Conservation (phyloP, 345 rosid species). For the Lenwebbia sp. region DNA sequence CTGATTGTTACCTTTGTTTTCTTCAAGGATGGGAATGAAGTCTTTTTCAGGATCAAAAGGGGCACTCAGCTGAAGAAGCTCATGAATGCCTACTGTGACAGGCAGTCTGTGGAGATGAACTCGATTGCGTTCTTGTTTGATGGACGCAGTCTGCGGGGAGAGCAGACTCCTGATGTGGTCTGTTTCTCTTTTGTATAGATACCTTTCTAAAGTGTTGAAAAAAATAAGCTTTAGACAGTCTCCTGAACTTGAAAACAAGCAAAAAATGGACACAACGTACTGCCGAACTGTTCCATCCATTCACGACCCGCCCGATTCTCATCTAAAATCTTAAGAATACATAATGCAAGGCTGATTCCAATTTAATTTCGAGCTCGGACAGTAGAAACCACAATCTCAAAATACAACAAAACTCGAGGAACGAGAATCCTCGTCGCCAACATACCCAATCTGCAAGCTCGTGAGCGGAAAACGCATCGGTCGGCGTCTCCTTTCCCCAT, state of each 20-base stretch:
- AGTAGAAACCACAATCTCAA: neutral
- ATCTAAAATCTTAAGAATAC: neutral
- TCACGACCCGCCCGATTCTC: neutral
- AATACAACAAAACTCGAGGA: neutral
- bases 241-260: neutral
- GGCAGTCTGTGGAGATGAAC: constrained; percentile 68
- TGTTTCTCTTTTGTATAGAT: neutral
- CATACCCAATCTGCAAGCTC: constrained; percentile 78
- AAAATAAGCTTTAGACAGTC: neutral
- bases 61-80: constrained; percentile 82
- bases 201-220: neutral
- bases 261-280: neutral
- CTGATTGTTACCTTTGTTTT: neutral
- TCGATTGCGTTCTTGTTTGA: constrained; percentile 80
- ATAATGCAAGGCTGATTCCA: neutral
- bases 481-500: constrained; percentile 44
- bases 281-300: neutral
- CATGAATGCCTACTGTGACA: constrained; percentile 84
- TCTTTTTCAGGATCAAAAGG: constrained; percentile 79
- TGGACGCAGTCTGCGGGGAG: constrained; percentile 75
- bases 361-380: neutral
- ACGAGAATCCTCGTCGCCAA: neutral
- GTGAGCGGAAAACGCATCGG: constrained; percentile 58
- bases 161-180: constrained; percentile 89
- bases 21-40: constrained; percentile 72